These are phyloP conservation scores for Gigaspora rosea DNA, from an alignment of 192 early-diverging fungal genomes.

Conservation along the genomic window DNA sequence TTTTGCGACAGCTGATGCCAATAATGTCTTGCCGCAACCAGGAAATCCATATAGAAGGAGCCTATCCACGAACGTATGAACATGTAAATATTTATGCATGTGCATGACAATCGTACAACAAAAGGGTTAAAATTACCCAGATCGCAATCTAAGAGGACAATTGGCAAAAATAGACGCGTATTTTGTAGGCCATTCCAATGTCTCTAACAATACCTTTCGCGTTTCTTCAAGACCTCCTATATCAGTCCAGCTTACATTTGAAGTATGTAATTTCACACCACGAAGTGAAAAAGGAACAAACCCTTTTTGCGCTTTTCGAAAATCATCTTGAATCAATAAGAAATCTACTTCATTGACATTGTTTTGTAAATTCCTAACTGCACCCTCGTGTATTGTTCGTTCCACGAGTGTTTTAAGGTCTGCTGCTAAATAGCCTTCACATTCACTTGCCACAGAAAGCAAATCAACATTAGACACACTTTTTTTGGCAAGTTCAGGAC, in stretches of 20 bases:
- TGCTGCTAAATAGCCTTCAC: conserved; percentile 86
- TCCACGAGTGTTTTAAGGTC: conserved; percentile 80
- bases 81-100: background rate
- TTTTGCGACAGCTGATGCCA: conserved; percentile 93
- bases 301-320: conserved; percentile 70
- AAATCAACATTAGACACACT: conserved; percentile 66
- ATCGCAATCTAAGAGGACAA: conserved; percentile 85
- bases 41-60: conserved; percentile 94
- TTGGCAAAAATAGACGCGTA: conserved; percentile 90
- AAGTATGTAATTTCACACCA: conserved; percentile 76
- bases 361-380: conserved; percentile 60
- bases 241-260: conserved; percentile 79
- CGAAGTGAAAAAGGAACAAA: conserved; percentile 81
- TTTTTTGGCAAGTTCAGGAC: conserved; percentile 47
- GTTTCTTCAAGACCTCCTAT: conserved; percentile 89
- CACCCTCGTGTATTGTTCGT: conserved; percentile 78
- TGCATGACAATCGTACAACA: background rate
- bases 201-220: conserved; percentile 80
- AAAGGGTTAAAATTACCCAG: conserved; percentile 57
- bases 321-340: conserved; percentile 63
- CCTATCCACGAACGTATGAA: conserved; percentile 36
- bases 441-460: conserved; percentile 69
- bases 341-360: conserved; percentile 36
- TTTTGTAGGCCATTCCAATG: conserved; percentile 92
- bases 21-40: conserved; percentile 97